These are phyloP conservation scores for Daldinia concentrica DNA, from an alignment of 495 filamentous ascomycete genomes.

Conservation along the genomic window DNA sequence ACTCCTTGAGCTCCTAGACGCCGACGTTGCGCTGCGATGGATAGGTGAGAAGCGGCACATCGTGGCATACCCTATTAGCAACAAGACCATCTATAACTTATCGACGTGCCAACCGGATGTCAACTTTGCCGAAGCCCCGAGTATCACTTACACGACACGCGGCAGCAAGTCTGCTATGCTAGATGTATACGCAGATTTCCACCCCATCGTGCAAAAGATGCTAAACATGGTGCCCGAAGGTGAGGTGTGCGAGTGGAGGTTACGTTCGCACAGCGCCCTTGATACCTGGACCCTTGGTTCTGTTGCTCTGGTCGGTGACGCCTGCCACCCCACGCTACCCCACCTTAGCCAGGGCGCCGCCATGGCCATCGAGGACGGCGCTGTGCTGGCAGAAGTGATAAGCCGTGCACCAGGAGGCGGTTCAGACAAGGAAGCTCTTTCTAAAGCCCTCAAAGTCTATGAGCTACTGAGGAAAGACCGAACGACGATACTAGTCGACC, in stretches of 20 bases:
- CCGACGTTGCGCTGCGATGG: slow-evolving; percentile 77
- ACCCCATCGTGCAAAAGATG: slow-evolving; percentile 75
- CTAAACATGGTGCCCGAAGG: slow-evolving; percentile 81
- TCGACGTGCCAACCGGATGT: slow-evolving; percentile 77
- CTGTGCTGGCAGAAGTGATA: slow-evolving; percentile 74
- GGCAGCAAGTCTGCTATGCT: slow-evolving; percentile 75
- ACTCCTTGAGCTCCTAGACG: slow-evolving; percentile 71
- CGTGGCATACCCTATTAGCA: slow-evolving; percentile 81
- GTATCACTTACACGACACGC: slow-evolving; percentile 78
- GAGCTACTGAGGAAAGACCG: slow-evolving; percentile 76
- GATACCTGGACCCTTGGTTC: slow-evolving; percentile 73
- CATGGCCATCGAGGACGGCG: slow-evolving; percentile 85
- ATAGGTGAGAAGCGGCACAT: slow-evolving; percentile 82
- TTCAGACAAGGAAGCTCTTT: slow-evolving; percentile 63
- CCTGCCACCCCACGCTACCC: slow-evolving; percentile 81
- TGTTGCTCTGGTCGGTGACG: slow-evolving; percentile 79
- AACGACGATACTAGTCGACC: slow-evolving; percentile 73
- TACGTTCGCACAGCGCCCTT: slow-evolving; percentile 74
- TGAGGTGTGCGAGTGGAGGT: slow-evolving; percentile 83
- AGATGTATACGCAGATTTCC: slow-evolving; percentile 73
- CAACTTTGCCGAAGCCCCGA: slow-evolving; percentile 76
- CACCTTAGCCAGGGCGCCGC: slow-evolving; percentile 83
- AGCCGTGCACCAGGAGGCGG: slow-evolving; percentile 59
- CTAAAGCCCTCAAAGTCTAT: slow-evolving; percentile 73
- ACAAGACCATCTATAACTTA: slow-evolving; percentile 81